Evolutionary conservation across 2,329 filamentous ascomycete genomes (phyloP).

Genomic region (Bimuria novae-zelandiae): DNA sequence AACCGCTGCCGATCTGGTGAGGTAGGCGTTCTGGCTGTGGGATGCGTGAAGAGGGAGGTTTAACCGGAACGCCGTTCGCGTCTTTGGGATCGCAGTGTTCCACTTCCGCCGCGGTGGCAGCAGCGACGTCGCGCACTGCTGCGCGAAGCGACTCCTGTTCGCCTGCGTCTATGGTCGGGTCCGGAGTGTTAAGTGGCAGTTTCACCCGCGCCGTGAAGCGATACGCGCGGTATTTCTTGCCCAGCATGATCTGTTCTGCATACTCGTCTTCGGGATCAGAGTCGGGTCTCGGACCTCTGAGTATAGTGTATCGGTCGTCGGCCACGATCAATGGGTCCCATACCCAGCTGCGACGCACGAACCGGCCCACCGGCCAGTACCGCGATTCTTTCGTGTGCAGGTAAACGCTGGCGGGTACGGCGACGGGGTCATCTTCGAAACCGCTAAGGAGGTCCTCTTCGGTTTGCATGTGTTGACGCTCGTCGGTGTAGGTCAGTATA

Average conservation of each 20-base stretch:
- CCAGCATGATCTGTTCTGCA: not conserved
- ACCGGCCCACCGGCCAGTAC: constrained; percentile 7
- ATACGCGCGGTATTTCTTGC: not conserved
- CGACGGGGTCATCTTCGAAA: not conserved
- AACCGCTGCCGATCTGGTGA: not conserved
- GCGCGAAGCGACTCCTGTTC: not conserved
- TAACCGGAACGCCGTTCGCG: not conserved
- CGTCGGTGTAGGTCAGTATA: constrained; percentile 22
- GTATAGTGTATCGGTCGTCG: not conserved
- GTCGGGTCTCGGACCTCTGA: too few species aligned
- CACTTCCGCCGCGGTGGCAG: not conserved
- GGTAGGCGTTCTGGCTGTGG: not conserved
- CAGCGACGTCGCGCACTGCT: not conserved
- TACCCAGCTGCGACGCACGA: constrained; percentile 10
- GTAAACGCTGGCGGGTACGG: not conserved
- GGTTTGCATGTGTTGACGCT: constrained; percentile 25
- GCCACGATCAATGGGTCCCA: not conserved
- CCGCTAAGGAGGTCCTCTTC: constrained; percentile 11
- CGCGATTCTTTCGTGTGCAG: not conserved
- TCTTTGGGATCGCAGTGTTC: not conserved
- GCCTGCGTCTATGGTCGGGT: not conserved
- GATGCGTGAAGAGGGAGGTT: not conserved
- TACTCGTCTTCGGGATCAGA: not conserved
- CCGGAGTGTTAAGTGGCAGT: not conserved
- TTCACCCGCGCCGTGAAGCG: not conserved